Evolutionary conservation across 768 basidiomycete species (phyloP).

Genomic region (Albatrellus ellisii): DNA sequence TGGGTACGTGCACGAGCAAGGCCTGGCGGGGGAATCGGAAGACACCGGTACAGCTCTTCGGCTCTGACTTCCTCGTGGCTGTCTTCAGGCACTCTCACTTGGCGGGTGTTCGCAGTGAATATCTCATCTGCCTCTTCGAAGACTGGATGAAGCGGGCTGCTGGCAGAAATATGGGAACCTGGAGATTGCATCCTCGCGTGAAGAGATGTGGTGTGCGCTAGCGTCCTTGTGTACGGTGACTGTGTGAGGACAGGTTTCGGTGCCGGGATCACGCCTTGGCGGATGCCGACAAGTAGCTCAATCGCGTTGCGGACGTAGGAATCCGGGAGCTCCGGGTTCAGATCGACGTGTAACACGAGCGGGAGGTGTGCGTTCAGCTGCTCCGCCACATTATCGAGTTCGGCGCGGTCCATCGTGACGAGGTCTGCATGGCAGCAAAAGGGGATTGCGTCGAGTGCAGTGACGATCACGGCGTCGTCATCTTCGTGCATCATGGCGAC

Average conservation of each 20-base stretch:
- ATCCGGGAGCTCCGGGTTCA: constrained; percentile 24
- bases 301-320: constrained; percentile 38
- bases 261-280: constrained; percentile 13
- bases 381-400: constrained; percentile 39
- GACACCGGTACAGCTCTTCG: too few species aligned
- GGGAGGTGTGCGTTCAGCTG: constrained; percentile 48
- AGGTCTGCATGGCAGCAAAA: constrained; percentile 72
- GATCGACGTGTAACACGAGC: constrained; percentile 33
- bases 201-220: neutral
- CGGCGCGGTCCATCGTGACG: constrained; percentile 41
- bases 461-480: constrained; percentile 49
- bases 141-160: neutral
- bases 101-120: neutral
- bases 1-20: neutral
- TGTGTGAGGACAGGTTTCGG: constrained; percentile 6
- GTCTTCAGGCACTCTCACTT: too few species aligned
- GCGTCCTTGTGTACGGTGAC: neutral
- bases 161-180: neutral
- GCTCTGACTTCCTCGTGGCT: too few species aligned
- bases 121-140: neutral
- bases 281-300: constrained; percentile 48
- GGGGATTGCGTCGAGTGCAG: constrained; percentile 40
- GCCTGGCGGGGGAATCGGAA: too few species aligned
- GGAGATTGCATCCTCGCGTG: neutral
- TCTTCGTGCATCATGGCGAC: constrained; percentile 50